phyloP scores from a whole-genome alignment of 495 filamentous ascomycete species.

The Halenospora varia region DNA sequence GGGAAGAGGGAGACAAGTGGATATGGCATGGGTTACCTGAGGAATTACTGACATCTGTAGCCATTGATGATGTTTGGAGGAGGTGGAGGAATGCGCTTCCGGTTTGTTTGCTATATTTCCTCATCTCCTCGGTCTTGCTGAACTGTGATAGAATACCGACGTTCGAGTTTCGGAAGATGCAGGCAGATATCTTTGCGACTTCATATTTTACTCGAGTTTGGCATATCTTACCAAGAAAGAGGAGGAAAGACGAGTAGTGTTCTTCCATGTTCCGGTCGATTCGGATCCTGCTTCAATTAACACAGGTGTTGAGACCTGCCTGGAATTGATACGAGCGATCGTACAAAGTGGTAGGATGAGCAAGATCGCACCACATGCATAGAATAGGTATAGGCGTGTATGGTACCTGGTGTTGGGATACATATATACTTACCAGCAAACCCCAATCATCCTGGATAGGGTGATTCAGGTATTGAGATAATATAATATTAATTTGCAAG shows the following conservation, averaged over 20 bases:
- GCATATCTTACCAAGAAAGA: constrained; percentile 43
- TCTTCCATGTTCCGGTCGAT: constrained; percentile 74
- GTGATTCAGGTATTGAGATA: too few species aligned
- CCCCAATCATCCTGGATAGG: too few species aligned
- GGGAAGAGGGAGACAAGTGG: constrained; percentile 33
- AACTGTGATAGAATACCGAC: constrained; percentile 38
- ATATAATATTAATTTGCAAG: too few species aligned
- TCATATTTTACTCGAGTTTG: constrained; percentile 77
- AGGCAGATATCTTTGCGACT: constrained; percentile 81
- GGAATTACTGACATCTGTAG: constrained; percentile 44
- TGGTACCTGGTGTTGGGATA: too few species aligned
- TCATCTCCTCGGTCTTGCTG: background rate
- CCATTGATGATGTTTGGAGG: constrained; percentile 48
- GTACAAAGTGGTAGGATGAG: constrained; percentile 40
- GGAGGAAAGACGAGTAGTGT: constrained; percentile 56
- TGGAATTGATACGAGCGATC: constrained; percentile 67
- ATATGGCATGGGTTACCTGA: constrained; percentile 42
- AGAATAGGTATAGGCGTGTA: too few species aligned
- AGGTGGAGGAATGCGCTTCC: constrained; percentile 48
- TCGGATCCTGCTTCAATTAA: constrained; percentile 49
- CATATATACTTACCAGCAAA: too few species aligned
- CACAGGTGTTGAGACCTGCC: constrained; percentile 56
- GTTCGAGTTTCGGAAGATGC: constrained; percentile 68
- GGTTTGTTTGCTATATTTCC: constrained; percentile 23
- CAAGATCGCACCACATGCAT: constrained; percentile 1